Base-by-base conservation (phyloP, 371 early-diverging fungal species). In the Lichtheimia ramosa region DNA sequence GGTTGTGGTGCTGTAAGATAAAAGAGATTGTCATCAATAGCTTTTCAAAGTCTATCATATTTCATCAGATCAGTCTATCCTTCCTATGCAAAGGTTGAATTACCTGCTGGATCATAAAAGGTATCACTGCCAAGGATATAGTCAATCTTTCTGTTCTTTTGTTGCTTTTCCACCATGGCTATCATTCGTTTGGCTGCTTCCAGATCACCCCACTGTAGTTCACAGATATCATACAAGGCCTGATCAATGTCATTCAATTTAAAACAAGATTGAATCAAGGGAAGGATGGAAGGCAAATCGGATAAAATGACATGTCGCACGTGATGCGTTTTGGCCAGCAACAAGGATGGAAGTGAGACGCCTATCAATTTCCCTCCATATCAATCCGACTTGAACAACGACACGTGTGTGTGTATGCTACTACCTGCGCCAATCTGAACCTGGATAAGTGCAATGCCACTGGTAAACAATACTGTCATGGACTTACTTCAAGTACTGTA, bases 61-160 rank as follows among this genome's bases (percentile, higher is more conserved):
- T 6, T 3, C 10, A 34, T 34, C 1, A 5, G 2, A 34, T 34
- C 10, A 34, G 34, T 2, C 10, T 10, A 34, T 34, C 10, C 10
- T 34, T 34, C 10, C 6, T 34, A 34, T 34, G 8, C 6, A 34
- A 34, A 8, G 1, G 5, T 1, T 8, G 1, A 28, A 42, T 46
- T 71, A 82, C 84, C 79, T 52, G 67, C 63, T 5, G 85, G 85
- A 51, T 85, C 76, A 64, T 85, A 85, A 57, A 85, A 82, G 0
- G 83, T 82, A 53, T 85, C 85, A 49, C 83, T 83, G 3, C 85
- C 85, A 43, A 85, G 54, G 14, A 85, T 75, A 41, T 73, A 62
- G 50, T 85, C 82, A 14, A 85, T 73, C 3, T 50, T 59, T 4
- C 67, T 63, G 0, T 54, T 50, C 61, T 61, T 64, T 20, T 56